A percentile compares a stretch with the other conserved stretches of the same genome.
phyloP scores from a whole-genome alignment of 2,329 filamentous ascomycete genomes.

The Delphinella strobiligena region DNA sequence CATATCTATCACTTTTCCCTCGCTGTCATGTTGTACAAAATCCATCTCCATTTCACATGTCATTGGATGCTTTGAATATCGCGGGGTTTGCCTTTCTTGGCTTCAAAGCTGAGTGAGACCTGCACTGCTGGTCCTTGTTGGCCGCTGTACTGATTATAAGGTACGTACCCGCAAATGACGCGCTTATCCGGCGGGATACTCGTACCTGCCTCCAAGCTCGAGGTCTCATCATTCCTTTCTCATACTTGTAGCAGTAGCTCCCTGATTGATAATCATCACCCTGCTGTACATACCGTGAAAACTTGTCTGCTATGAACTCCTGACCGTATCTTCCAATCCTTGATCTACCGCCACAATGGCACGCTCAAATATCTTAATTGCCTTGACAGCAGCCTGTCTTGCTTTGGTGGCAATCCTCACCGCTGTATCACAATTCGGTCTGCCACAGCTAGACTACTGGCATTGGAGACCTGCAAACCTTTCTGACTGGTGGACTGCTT shows the following conservation, averaged over 20 bases:
- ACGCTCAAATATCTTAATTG: constrained; percentile 26
- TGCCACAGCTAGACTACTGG: constrained; percentile 25
- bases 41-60: neutral
- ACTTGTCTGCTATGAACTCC: neutral
- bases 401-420: constrained; percentile 22
- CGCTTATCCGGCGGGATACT: neutral
- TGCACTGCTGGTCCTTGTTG: no score
- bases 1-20: neutral
- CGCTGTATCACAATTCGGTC: constrained; percentile 22
- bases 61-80: neutral
- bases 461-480: constrained; percentile 15
- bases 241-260: neutral
- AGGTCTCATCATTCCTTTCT: neutral
- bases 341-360: constrained; percentile 19
- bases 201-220: neutral
- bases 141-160: no score
- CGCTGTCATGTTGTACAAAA: neutral
- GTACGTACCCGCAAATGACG: neutral
- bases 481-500: neutral
- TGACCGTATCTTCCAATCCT: neutral
- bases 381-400: constrained; percentile 23
- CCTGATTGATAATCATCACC: neutral
- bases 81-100: neutral
- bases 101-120: no score
- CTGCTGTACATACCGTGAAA: neutral